Conservation (phyloP, 148 eudicot species). For the Fagopyrum esculentum region DNA sequence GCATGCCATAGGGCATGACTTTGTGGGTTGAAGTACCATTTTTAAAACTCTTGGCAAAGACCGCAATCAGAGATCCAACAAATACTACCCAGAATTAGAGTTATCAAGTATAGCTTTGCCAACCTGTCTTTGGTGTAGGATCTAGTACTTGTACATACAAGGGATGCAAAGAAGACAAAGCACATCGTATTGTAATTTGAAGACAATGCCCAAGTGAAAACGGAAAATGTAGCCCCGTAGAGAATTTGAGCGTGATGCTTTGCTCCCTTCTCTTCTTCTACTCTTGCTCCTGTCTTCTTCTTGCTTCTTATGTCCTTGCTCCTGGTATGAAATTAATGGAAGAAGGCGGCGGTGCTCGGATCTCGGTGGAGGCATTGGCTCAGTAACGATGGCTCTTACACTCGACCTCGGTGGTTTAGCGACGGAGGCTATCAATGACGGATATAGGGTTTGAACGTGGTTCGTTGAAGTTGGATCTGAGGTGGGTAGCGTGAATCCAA, state of each 20-base stretch:
- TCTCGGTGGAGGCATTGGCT: too few species aligned
- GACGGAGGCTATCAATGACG: too few species aligned
- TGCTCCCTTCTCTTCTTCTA: too few species aligned
- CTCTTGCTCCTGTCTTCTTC: too few species aligned
- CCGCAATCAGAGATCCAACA: constrained; percentile 72
- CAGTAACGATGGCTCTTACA: too few species aligned
- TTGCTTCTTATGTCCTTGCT: too few species aligned
- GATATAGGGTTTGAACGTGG: too few species aligned
- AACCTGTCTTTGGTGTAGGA: constrained; percentile 51
- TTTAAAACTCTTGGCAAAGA: constrained; percentile 48
- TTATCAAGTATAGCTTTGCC: constrained; percentile 52
- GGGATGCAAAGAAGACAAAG: constrained; percentile 91
- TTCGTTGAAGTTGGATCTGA: too few species aligned
- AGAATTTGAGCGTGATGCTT: constrained; percentile 17
- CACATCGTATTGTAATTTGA: constrained; percentile 56
- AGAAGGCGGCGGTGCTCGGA: too few species aligned
- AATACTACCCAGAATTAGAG: constrained; percentile 44
- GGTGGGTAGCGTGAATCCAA: too few species aligned
- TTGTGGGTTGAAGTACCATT: constrained; percentile 70
- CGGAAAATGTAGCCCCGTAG: constrained; percentile 66
- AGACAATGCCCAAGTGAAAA: constrained; percentile 50
- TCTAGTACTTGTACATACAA: constrained; percentile 87
- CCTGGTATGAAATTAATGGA: too few species aligned
- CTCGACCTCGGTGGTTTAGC: too few species aligned
- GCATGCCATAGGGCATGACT: constrained; percentile 90